Conservation (phyloP, 108 stramenopile genomes). For the Aurantiochytrium sp. region DNA sequence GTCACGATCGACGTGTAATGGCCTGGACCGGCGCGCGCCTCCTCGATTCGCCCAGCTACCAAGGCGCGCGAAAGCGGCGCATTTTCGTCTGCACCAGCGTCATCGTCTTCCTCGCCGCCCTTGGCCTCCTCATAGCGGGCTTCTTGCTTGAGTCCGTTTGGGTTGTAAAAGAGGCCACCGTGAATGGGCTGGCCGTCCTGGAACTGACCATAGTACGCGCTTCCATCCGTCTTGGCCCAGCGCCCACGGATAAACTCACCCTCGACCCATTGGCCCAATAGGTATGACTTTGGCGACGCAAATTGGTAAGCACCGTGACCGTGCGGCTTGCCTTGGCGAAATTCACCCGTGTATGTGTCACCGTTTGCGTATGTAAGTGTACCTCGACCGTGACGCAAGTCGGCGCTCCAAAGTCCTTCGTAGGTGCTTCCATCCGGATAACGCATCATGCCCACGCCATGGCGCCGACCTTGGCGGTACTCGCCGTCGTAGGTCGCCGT, state of each 20-base stretch:
- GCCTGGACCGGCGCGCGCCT: neutral
- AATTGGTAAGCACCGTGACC: conserved; percentile 1
- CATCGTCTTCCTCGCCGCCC: neutral
- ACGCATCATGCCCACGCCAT: neutral
- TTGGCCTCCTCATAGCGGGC: neutral
- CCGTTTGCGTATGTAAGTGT: neutral
- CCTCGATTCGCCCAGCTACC: neutral
- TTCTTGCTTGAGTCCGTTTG: neutral
- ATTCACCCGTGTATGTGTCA: neutral
- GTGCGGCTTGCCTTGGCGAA: neutral
- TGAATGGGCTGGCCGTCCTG: neutral
- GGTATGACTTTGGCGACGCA: neutral
- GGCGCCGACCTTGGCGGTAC: neutral
- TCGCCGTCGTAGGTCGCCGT: neutral
- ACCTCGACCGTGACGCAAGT: neutral
- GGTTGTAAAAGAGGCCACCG: neutral
- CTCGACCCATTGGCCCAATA: neutral
- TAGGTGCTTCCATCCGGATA: neutral
- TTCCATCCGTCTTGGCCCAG: neutral
- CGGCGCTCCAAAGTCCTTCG: neutral
- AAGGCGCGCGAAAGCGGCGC: neutral
- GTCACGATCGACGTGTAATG: neutral
- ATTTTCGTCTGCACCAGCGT: neutral
- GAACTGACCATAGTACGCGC: neutral
- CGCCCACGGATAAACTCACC: neutral